phyloP scores from a whole-genome alignment of 768 basidiomycete species.

The Xanthoconium purpureum region DNA sequence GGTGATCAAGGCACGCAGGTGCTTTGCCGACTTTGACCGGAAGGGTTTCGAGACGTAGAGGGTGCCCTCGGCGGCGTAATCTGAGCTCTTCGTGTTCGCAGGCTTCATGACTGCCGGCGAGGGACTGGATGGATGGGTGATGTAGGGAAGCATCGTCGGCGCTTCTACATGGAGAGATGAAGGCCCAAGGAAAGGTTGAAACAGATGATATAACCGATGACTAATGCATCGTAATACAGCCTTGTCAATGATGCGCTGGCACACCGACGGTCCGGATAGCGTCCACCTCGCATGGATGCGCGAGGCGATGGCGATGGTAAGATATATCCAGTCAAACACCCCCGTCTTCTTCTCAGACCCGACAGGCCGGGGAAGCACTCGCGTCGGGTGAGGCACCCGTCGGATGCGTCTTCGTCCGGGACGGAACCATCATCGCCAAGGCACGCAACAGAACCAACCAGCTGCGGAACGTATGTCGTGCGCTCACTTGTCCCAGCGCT shows the following conservation, averaged over 20 bases:
- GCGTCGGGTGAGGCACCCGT: constrained; percentile 88
- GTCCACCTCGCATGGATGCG: constrained; percentile 70
- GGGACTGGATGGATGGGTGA: constrained; percentile 1
- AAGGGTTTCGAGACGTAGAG: constrained; percentile 75
- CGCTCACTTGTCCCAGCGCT: neutral
- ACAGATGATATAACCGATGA: neutral
- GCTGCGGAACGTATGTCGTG: constrained; percentile 70
- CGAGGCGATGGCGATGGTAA: constrained; percentile 79
- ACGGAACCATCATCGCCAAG: constrained; percentile 70
- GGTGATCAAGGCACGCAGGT: constrained; percentile 76
- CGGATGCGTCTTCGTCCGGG: constrained; percentile 90
- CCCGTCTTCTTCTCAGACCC: constrained; percentile 5
- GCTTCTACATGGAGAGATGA: neutral
- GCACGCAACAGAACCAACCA: constrained; percentile 95
- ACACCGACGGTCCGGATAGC: neutral
- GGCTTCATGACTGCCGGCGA: constrained; percentile 14
- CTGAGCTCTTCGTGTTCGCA: neutral
- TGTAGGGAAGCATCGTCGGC: constrained; percentile 3
- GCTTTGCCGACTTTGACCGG: constrained; percentile 70
- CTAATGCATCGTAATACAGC: neutral
- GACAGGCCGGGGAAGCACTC: constrained; percentile 82
- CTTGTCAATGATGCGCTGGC: neutral
- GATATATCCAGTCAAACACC: neutral
- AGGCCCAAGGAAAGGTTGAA: constrained; percentile 6
- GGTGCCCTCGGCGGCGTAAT: constrained; percentile 57